Percentiles rank a stretch among this genome's conserved stretches.
phyloP scores from a whole-genome alignment of 2,329 filamentous ascomycete genomes.

The Knufia petricola region DNA sequence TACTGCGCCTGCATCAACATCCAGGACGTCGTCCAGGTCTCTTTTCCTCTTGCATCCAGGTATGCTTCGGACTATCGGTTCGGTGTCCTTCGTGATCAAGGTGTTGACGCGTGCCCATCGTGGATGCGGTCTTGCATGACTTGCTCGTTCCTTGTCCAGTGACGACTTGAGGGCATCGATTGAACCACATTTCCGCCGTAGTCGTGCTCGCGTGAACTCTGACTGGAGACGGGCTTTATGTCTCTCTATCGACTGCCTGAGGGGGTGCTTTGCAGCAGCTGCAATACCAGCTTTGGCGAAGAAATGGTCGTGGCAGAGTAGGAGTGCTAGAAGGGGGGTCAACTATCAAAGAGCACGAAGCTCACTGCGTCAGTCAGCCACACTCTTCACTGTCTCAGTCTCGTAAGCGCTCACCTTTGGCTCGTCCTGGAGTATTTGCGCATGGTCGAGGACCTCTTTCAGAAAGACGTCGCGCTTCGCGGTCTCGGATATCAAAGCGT shows the following conservation, averaged over 20 bases:
- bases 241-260: conserved; percentile 63
- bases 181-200: conserved; percentile 60
- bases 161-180: conserved; percentile 50
- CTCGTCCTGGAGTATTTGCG: conserved; percentile 67
- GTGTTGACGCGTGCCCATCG: conserved; percentile 87
- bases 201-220: conserved; percentile 70
- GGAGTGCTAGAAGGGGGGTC: conserved; percentile 65
- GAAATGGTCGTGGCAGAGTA: conserved; percentile 79
- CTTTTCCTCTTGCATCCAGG: conserved; percentile 47
- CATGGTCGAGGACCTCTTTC: conserved; percentile 78
- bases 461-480: conserved; percentile 83
- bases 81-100: conserved; percentile 58
- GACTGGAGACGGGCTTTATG: conserved; percentile 73
- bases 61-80: conserved; percentile 69
- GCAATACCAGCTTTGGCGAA: conserved; percentile 74
- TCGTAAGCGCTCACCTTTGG: conserved; percentile 55
- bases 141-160: conserved; percentile 29
- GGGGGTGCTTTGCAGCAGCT: conserved; percentile 66
- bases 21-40: conserved; percentile 48
- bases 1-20: conserved; percentile 25
- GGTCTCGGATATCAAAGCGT: conserved; percentile 75
- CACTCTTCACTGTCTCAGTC: conserved; percentile 1
- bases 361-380: conserved; percentile 31
- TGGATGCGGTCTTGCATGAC: conserved; percentile 52
- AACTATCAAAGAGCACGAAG: conserved; percentile 46